A percentile compares a stretch with the other conserved stretches of the same genome.
These are phyloP conservation scores for Mollisia scopiformis DNA, from an alignment of 2,329 filamentous ascomycete species.

Conservation along the genomic window DNA sequence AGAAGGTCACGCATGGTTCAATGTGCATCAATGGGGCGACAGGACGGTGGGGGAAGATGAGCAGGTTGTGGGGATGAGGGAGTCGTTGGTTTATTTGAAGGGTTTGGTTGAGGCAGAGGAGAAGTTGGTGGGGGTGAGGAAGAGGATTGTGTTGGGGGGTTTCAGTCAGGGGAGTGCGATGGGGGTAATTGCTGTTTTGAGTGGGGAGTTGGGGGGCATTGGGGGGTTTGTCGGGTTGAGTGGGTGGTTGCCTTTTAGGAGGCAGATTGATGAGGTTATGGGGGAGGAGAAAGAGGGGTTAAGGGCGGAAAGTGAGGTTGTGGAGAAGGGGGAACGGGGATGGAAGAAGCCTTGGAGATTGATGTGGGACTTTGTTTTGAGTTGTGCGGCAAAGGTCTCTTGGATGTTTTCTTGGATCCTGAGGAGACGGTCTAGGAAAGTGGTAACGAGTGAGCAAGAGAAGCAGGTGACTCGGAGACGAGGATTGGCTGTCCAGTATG, in stretches of 20 bases:
- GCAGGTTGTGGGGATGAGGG: slow-evolving; percentile 7
- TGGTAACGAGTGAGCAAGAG: neutral
- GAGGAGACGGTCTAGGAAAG: neutral
- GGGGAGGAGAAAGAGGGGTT: neutral
- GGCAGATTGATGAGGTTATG: slow-evolving; percentile 14
- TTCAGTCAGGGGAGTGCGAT: slow-evolving; percentile 32
- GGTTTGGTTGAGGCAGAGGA: slow-evolving; percentile 1
- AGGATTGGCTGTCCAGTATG: neutral
- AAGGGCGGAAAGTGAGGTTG: neutral
- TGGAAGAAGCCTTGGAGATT: neutral
- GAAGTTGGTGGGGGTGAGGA: neutral
- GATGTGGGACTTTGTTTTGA: neutral
- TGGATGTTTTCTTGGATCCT: neutral
- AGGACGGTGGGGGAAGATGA: slow-evolving; percentile 19
- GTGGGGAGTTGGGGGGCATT: slow-evolving; percentile 20
- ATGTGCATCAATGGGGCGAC: slow-evolving; percentile 30
- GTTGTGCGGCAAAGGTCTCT: neutral
- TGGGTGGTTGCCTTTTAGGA: slow-evolving; percentile 32
- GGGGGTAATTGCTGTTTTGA: slow-evolving; percentile 21
- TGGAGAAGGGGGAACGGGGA: neutral
- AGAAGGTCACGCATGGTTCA: slow-evolving; percentile 34
- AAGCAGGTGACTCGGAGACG: neutral
- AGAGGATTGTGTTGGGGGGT: slow-evolving; percentile 20
- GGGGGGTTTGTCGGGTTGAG: slow-evolving; percentile 25
- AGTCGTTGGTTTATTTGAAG: slow-evolving; percentile 19